Conservation (phyloP, 352 stramenopile species). For the Phytopythium cucurbitacearum region DNA sequence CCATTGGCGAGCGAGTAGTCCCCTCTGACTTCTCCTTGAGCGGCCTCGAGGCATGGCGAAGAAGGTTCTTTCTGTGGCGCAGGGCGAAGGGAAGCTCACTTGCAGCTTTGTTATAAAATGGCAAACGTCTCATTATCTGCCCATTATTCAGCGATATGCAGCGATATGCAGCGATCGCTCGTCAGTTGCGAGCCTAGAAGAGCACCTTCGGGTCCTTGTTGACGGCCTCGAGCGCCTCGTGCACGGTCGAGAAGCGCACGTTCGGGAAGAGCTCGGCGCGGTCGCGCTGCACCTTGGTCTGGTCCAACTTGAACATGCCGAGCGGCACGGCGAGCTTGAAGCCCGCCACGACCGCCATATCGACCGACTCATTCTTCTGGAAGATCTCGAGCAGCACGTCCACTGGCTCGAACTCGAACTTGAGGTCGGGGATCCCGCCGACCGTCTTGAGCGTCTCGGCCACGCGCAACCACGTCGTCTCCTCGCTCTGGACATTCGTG, state of each 20-base stretch:
- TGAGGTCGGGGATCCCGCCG: constrained; percentile 15
- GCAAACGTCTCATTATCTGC: no score
- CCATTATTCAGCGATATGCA: no score
- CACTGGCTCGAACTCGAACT: constrained; percentile 13
- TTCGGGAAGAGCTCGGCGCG: constrained; percentile 20
- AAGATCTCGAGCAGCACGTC: constrained; percentile 13
- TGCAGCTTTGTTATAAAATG: no score
- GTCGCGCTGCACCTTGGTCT: constrained; percentile 22
- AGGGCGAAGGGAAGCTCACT: no score
- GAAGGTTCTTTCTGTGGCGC: no score
- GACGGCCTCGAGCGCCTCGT: constrained; percentile 17
- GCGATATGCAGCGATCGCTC: no score
- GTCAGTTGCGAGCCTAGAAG: constrained; percentile 3
- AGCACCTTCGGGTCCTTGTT: constrained; percentile 15
- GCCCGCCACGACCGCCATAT: constrained; percentile 4
- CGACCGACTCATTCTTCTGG: constrained; percentile 7
- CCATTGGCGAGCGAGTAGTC: no score
- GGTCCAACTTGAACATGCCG: constrained; percentile 14
- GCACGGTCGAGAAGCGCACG: constrained; percentile 21
- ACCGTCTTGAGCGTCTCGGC: constrained; percentile 17
- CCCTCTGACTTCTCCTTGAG: no score
- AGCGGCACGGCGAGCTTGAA: constrained; percentile 18
- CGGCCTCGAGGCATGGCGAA: no score
- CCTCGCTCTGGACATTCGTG: constrained; percentile 25
- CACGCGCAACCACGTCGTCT: constrained; percentile 29